Base-by-base conservation (phyloP, 495 filamentous ascomycete genomes). In the Aspergillus olivimuriae region DNA sequence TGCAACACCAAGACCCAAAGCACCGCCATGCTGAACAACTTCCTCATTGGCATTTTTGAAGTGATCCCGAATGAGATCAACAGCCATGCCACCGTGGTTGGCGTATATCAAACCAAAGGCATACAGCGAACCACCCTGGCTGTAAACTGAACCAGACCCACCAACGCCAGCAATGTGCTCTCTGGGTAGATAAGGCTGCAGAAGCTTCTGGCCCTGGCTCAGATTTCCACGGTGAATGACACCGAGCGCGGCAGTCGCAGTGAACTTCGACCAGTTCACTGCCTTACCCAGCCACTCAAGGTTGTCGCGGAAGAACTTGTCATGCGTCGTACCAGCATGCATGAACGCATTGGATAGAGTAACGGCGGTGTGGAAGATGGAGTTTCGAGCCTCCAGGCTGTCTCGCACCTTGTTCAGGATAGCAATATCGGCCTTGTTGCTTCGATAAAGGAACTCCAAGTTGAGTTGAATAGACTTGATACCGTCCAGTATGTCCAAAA, bases 201-300 rank as follows among this genome's bases (percentile, higher is more conserved):
- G 68, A 11, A 99, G 78, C 68, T 94, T 95, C 56, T 86, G 83
- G 3, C 90, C 90, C 59, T 97, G 90, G 17, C 82, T 84, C 32
- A 97, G 66, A 57, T 99, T 97, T 34, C 94, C 94, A 15, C 86
- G 81, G 65, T 99, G 94, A 43, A 99, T 96, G 22, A 96, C 92
- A 59, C 94, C 94, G 20, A 99, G 70, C 5, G 94, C 91, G 37
- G 94, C 94, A 9, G 94, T 99, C 4, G 94, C 94, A 1, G 94
- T 95, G 61, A 99, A 99, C 58, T 99, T 99, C 44, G 92, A 96
- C 94, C 94, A 99, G 69, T 99, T 99, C 12, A 97, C 87, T 34
- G 94, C 94, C 69, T 97, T 99, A 23, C 90, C 88, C 7, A 99
- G 76, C 94, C 94, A 99, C 39, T 99, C 94, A 20, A 99, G 65